Conservation (phyloP, 2,329 filamentous ascomycete genomes). For the Trichoderma sp. region DNA sequence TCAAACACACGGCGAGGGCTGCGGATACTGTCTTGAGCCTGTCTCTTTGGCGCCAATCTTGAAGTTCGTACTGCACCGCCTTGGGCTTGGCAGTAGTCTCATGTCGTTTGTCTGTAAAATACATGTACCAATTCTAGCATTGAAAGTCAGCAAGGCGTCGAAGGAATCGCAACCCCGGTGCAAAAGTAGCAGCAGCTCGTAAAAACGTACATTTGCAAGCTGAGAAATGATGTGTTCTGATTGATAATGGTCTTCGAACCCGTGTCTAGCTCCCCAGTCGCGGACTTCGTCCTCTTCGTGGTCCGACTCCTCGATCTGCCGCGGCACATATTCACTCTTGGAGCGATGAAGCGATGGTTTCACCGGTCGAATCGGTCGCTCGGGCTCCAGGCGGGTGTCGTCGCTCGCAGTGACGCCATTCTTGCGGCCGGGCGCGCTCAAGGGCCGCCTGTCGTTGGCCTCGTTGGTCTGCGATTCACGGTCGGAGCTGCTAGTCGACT, state of each 20-base stretch:
- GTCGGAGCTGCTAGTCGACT: constrained; percentile 35
- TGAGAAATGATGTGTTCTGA: constrained; percentile 86
- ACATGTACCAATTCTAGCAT: constrained; percentile 94
- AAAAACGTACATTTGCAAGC: constrained; percentile 71
- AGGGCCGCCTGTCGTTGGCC: constrained; percentile 44
- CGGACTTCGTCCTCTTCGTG: constrained; percentile 49
- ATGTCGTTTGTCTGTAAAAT: constrained; percentile 97
- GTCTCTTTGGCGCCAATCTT: constrained; percentile 98
- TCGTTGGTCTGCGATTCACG: constrained; percentile 34
- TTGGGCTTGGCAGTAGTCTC: constrained; percentile 90
- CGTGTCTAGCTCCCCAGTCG: constrained; percentile 70
- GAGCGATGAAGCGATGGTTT: constrained; percentile 58
- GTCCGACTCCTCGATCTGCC: constrained; percentile 45
- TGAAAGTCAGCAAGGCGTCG: constrained; percentile 19
- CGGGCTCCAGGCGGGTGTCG: constrained; percentile 40
- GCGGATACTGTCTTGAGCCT: constrained; percentile 95
- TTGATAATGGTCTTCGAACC: constrained; percentile 90
- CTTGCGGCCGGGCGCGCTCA: constrained; percentile 49
- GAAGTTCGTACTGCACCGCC: constrained; percentile 63
- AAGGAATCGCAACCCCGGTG: background rate
- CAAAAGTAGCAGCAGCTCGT: background rate
- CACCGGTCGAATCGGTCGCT: constrained; percentile 41
- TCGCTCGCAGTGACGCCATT: constrained; percentile 37
- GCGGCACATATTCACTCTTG: constrained; percentile 57
- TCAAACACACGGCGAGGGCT: constrained; percentile 89